Evolutionary conservation across 345 rosid species (phyloP), one percentile per base, ranked within the genome.

Genomic region (Corchorus olitorius): DNA sequence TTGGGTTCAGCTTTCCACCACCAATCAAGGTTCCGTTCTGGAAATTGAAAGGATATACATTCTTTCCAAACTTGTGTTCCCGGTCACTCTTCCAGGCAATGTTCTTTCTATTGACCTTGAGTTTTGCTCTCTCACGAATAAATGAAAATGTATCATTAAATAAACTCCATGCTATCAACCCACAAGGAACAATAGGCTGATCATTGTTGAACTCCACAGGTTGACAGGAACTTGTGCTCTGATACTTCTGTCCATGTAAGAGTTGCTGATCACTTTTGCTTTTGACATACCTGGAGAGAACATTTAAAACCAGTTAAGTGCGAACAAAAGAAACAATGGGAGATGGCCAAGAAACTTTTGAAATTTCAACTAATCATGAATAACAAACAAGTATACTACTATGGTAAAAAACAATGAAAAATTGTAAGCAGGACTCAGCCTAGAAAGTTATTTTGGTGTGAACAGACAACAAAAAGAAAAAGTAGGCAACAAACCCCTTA

Each of bases 61-160:
- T 75, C 81, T 89, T 93, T 60, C 97, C 97, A 72, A 91, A 93
- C 81, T 93, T 91, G 83, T 86, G 88, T 39, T 86, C 86, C n/a
- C 91, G 93, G 76, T 93, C 96, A 80, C 96, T 93, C 74, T 83
- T 82, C 96, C 97, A 93, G 17, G 96, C 85, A 73, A 93, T 91
- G 70, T 93, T 89, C 70, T 85, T 86, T 76, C 92, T 78, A 74
- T 79, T 87, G 73, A 91, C 83, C 60, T 60, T 78, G 77, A 93
- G 70, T 77, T 89, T 78, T 9, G 22, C 49, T 17, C 68, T 78
- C 43, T 83, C 85, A 59, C 88, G 94, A 76, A 77, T 67, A 83
- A 93, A 87, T 54, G 73, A 75, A 60, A 86, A 93, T 17, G 96
- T 88, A 75, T 93, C 97, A 67, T 93, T 93, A 85, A 93, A 93